Percentiles rank a stretch among this genome's conserved stretches.
These are phyloP conservation scores for Phytophthora boehmeriae DNA, from an alignment of 352 stramenopile species.

Conservation along the genomic window DNA sequence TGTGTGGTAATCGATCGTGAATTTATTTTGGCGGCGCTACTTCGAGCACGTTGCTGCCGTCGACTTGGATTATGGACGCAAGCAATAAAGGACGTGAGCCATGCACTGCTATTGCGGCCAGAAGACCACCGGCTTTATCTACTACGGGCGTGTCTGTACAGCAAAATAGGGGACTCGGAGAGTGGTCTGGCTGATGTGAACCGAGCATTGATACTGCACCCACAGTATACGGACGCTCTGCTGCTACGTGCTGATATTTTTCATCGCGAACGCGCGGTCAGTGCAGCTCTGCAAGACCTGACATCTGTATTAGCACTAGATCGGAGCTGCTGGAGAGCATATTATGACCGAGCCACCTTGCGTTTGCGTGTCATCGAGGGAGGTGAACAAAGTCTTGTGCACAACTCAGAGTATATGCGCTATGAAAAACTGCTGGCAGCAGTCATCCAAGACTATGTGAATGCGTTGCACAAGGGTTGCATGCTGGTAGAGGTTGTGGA, in stretches of 20 bases:
- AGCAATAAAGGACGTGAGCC: slow-evolving; percentile 67
- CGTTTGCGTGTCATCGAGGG: slow-evolving; percentile 71
- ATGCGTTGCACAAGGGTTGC: slow-evolving; percentile 71
- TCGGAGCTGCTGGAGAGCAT: slow-evolving; percentile 76
- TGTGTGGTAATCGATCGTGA: slow-evolving; percentile 74
- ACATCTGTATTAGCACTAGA: slow-evolving; percentile 63
- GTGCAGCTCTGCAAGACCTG: slow-evolving; percentile 64
- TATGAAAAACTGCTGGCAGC: slow-evolving; percentile 64
- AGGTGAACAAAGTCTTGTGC: slow-evolving; percentile 59
- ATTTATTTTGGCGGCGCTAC: slow-evolving; percentile 57
- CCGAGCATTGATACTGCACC: slow-evolving; percentile 59
- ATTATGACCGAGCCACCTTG: slow-evolving; percentile 78
- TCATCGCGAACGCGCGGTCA: slow-evolving; percentile 49
- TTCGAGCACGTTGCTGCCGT: slow-evolving; percentile 71
- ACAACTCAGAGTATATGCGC: slow-evolving; percentile 73
- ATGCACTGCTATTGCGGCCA: slow-evolving; percentile 51
- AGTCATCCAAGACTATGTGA: slow-evolving; percentile 82
- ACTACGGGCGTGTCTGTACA: slow-evolving; percentile 59
- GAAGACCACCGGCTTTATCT: slow-evolving; percentile 66
- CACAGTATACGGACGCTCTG: slow-evolving; percentile 69
- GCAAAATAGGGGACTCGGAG: slow-evolving; percentile 57
- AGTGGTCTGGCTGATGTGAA: slow-evolving; percentile 67
- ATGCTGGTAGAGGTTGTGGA: slow-evolving; percentile 77
- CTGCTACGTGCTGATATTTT: slow-evolving; percentile 73
- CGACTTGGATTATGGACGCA: slow-evolving; percentile 77